Percentiles rank a stretch among this genome's conserved stretches.
Conservation (phyloP, 208 protist genomes). For the Zelonia costaricensis region DNA sequence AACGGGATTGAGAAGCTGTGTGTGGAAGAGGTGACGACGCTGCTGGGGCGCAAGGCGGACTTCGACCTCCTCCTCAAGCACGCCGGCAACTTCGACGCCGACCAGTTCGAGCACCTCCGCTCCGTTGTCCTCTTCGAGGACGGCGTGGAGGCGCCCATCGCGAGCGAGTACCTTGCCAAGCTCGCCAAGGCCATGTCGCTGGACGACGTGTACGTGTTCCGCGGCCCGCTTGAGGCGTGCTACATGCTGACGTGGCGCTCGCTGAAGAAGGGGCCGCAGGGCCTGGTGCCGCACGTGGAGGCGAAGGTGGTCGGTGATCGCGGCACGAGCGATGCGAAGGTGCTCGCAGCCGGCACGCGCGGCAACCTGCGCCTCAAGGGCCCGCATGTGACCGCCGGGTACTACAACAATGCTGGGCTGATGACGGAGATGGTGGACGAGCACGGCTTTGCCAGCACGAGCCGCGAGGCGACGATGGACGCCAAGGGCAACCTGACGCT, state of each 20-base stretch:
- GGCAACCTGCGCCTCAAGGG: slow-evolving; percentile 89
- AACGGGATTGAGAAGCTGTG: slow-evolving; percentile 91
- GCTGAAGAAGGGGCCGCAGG: slow-evolving; percentile 62
- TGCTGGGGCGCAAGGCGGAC: slow-evolving; percentile 78
- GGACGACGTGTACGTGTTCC: slow-evolving; percentile 91
- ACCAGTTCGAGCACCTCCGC: slow-evolving; percentile 87
- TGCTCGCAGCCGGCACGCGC: slow-evolving; percentile 78
- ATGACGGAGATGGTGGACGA: slow-evolving; percentile 91
- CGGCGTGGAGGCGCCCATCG: slow-evolving; percentile 45
- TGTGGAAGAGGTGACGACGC: slow-evolving; percentile 85
- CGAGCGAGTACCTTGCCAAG: slow-evolving; percentile 77
- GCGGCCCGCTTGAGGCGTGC: slow-evolving; percentile 79
- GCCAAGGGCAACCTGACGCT: slow-evolving; percentile 58
- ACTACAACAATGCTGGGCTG: slow-evolving; percentile 92
- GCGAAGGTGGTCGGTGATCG: slow-evolving; percentile 90
- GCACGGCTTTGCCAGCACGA: slow-evolving; percentile 83
- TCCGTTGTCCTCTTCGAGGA: slow-evolving; percentile 89
- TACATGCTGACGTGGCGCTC: slow-evolving; percentile 84
- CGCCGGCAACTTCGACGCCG: slow-evolving; percentile 85
- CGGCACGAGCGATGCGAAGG: slow-evolving; percentile 85
- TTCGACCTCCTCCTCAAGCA: slow-evolving; percentile 88
- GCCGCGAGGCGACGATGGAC: slow-evolving; percentile 84
- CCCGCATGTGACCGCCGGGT: slow-evolving; percentile 78
- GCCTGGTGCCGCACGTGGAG: slow-evolving; percentile 84
- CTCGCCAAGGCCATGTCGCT: slow-evolving; percentile 69